A percentile compares a stretch with the other conserved stretches of the same genome.
These are phyloP conservation scores for Collybia sp. DNA, from an alignment of 768 basidiomycete genomes.

Conservation along the genomic window DNA sequence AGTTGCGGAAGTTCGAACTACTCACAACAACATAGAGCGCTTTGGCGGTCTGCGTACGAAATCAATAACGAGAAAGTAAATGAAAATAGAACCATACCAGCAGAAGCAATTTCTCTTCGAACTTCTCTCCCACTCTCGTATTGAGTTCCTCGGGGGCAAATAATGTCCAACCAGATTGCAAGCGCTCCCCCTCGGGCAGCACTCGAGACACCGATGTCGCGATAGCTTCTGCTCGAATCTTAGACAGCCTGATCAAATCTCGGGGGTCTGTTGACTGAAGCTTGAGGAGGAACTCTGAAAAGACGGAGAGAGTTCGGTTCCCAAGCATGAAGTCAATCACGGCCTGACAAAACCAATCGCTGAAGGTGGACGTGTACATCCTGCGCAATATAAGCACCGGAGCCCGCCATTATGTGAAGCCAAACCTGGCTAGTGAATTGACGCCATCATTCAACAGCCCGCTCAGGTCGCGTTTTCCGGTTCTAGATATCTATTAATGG, in stretches of 20 bases:
- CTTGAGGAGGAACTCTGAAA: slow-evolving; percentile 89
- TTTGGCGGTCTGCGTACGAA: slow-evolving; percentile 23
- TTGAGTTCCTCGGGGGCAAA: slow-evolving; percentile 80
- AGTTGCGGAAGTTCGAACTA: slow-evolving; percentile 5
- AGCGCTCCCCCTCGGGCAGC: slow-evolving; percentile 67
- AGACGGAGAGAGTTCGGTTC: slow-evolving; percentile 80
- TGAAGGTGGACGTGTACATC: slow-evolving; percentile 85
- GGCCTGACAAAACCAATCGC: slow-evolving; percentile 96
- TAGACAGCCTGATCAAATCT: slow-evolving; percentile 82
- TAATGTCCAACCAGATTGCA: slow-evolving; percentile 88
- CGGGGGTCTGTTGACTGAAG: slow-evolving; percentile 90
- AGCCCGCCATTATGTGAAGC: background rate
- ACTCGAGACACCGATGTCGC: slow-evolving; percentile 82
- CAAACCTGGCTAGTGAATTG: slow-evolving; percentile 82
- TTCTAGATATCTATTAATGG: slow-evolving; percentile 39
- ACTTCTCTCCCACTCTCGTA: slow-evolving; percentile 66
- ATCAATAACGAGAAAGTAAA: background rate
- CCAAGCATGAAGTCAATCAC: slow-evolving; percentile 93
- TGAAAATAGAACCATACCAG: slow-evolving; percentile 50
- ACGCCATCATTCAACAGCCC: slow-evolving; percentile 95
- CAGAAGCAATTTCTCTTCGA: slow-evolving; percentile 92
- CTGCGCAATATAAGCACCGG: slow-evolving; percentile 24
- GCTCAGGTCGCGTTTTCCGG: slow-evolving; percentile 90
- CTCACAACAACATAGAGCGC: slow-evolving; percentile 81
- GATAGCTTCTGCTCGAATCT: slow-evolving; percentile 89